These are phyloP conservation scores for Thyridium curvatum DNA, from an alignment of 2,329 filamentous ascomycete species.

Conservation along the genomic window DNA sequence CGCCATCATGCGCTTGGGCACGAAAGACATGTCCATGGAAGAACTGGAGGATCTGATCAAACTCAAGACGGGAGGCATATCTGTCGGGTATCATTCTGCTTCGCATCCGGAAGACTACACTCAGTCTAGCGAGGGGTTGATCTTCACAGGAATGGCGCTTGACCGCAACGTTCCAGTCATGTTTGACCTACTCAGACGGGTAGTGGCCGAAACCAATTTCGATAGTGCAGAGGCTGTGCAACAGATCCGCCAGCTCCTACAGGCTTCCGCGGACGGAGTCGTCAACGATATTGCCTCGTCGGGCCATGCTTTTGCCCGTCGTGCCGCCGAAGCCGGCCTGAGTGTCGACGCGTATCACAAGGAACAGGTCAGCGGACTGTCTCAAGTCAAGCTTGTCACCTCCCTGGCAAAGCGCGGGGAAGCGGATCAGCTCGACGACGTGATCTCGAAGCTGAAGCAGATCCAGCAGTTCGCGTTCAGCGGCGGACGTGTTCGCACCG, in stretches of 20 bases:
- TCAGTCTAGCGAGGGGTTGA: constrained; percentile 71
- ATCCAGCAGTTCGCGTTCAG: constrained; percentile 73
- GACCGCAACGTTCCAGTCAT: constrained; percentile 87
- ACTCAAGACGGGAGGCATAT: constrained; percentile 87
- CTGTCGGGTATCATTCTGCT: constrained; percentile 76
- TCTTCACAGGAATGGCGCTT: constrained; percentile 79
- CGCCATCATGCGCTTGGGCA: constrained; percentile 88
- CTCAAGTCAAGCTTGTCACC: constrained; percentile 80
- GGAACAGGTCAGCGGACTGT: constrained; percentile 85
- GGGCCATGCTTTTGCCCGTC: constrained; percentile 80
- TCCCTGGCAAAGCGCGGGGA: constrained; percentile 67
- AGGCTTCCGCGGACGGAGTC: constrained; percentile 80
- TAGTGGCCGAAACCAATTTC: constrained; percentile 86
- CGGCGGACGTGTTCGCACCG: constrained; percentile 64
- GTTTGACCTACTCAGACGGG: constrained; percentile 75
- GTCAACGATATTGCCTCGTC: constrained; percentile 88
- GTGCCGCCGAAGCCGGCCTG: constrained; percentile 75
- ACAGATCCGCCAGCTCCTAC: constrained; percentile 80
- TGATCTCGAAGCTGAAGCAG: constrained; percentile 76
- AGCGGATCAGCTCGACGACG: constrained; percentile 62
- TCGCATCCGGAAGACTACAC: constrained; percentile 68
- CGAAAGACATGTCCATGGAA: constrained; percentile 82
- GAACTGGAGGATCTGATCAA: constrained; percentile 95
- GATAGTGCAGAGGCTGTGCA: constrained; percentile 73
- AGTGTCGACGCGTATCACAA: constrained; percentile 64